Evolutionary conservation across 495 filamentous ascomycete genomes (phyloP), one percentile per base, ranked within the genome.

Genomic region (Annulohypoxylon nitens): DNA sequence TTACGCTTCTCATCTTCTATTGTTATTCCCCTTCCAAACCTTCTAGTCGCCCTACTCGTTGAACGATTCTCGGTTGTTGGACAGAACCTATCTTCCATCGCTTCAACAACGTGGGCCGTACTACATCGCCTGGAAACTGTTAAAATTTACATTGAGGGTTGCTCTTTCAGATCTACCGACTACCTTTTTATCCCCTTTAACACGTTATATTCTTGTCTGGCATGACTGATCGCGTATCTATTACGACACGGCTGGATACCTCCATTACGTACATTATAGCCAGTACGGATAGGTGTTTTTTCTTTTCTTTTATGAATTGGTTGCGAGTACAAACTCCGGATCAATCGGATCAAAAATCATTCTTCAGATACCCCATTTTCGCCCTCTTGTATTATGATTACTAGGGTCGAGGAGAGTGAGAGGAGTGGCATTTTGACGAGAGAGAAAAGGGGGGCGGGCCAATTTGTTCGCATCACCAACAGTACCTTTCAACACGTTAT

Each of bases 321-420:
- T 34, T 64, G 18, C 36, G 51, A 60, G 54, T 58, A 64, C 59
- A 59, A 59, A 67, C 67, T 67, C 63, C 67, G 63, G 71, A 71
- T 71, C 67, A 20, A 75, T 71, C 64, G 72, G 60, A 71, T 71
- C 67, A 67, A 71, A 71, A 64, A 67, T 64, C 54, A 71, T 75
- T 75, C 67, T 71, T 75, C 72, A 18, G 64, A 75, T 75, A 75
- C 72, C 72, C 72, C 51, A 54, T 70, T 71, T 75, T 75, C 64
- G 60, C 64, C 59, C 68, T 75, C 63, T 68, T 71, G 67, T 75
- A 68, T 75, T 75, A 68, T 68, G 67, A 70, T 23, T 34, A 75
- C 23, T 36, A 66, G 57, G 58, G 41, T 41, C 14, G 67, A 75
- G 72, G 63, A 75, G 67, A 74, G 64, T 64, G 45, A 61, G 51